Base-by-base conservation (phyloP, 2,329 filamentous ascomycete genomes). In the Trichoderma atroviride region DNA sequence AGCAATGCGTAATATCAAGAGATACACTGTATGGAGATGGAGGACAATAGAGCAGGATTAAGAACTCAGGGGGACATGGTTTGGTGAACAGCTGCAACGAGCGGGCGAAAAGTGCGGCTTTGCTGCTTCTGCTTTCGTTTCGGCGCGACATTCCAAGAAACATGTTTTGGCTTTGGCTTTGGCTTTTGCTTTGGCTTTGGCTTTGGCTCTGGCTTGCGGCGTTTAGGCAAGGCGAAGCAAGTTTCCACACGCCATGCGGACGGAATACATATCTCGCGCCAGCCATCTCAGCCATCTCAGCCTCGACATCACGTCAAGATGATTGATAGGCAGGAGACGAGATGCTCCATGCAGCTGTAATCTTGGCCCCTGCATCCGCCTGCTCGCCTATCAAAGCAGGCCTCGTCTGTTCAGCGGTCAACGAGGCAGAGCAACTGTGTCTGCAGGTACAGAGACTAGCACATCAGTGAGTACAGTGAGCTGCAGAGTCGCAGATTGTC, bases 11-110 rank as follows among this genome's bases (percentile, higher is more conserved):
- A 57, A 35, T 57, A 57, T 35, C 31, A 22, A 22, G 9, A 19
- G 52, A n/a, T 24, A 57, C 62, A 65, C 62, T 65, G 62, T 65
- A 65, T 65, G 62, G 62, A 31, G 62, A 65, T 29, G 40, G 27
- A 57, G 37, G 50, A 13, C 19, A 33, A 50, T n/a, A 19, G 29
- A 57, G n/a, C 27, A 22, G 27, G 29, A 33, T 33, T 33, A 57
- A 55, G 29, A 13, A 55, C 52, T 55, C 52, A 55, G 52, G 52
- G 52, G 52, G 5, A 22, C 24, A 24, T 14, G 29, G 11, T 29
- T 29, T 29, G 24, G 52, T 7, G 52, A 55, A n/a, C 47, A 24
- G 47, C 47, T 50, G 47, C 19, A 50, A 22, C 9, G 47, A 50
- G 47, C 47, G 43, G 19, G n/a, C n/a, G 11, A 50, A 24, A 22